Percentiles rank a stretch among this genome's conserved stretches.
Conservation (phyloP, 208 protist species). For the Novymonas esmeraldas region DNA sequence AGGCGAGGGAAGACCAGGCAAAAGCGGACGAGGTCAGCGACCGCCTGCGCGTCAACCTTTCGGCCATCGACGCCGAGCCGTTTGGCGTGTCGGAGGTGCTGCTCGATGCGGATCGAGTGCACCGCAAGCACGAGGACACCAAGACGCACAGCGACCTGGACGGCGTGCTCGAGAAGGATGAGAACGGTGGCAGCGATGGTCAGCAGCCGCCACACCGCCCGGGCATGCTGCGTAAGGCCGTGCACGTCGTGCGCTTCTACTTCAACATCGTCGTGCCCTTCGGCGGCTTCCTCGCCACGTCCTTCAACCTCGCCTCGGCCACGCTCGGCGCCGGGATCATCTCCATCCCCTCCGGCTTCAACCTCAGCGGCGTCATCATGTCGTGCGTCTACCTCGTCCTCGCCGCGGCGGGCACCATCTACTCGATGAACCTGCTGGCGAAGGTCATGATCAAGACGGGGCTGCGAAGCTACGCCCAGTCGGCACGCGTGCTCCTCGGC, state of each 20-base stretch:
- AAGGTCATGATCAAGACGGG: conserved; percentile 38
- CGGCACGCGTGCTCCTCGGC: conserved; percentile 52
- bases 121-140: conserved; percentile 4
- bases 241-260: conserved; percentile 9
- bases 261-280: conserved; percentile 49
- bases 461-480: conserved; percentile 42
- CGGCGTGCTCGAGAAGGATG: conserved; percentile 15
- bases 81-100: conserved; percentile 12
- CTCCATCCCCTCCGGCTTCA: conserved; percentile 56
- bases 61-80: conserved; percentile 23
- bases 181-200: background rate
- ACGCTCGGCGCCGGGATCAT: conserved; percentile 75
- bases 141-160: background rate
- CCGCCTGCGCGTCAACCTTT: conserved; percentile 29
- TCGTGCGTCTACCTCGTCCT: conserved; percentile 51
- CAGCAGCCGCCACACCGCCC: background rate
- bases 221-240: conserved; percentile 18
- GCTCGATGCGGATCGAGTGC: conserved; percentile 18
- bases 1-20: background rate
- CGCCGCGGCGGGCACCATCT: conserved; percentile 41
- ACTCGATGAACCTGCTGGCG: conserved; percentile 59
- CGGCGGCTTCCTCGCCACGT: conserved; percentile 44
- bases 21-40: conserved; percentile 25
- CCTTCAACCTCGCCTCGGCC: conserved; percentile 52
- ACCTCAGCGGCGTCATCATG: conserved; percentile 53